phyloP scores from a whole-genome alignment of 2,329 filamentous ascomycete genomes.

The Talaromyces sp. region DNA sequence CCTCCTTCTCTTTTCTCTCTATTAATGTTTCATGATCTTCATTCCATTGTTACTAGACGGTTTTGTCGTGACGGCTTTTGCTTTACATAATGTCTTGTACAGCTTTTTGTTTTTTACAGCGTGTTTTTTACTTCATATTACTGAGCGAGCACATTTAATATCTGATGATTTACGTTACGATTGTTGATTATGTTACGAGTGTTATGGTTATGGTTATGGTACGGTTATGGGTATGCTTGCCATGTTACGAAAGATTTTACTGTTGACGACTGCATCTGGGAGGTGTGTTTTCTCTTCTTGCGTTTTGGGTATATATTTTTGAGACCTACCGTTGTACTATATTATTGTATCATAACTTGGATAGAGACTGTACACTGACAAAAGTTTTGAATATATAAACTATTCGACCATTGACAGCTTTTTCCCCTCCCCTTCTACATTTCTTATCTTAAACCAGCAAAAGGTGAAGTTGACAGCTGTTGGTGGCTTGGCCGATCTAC shows the following conservation, averaged over 20 bases:
- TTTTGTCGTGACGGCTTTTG: background rate
- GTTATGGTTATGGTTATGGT: background rate
- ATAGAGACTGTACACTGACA: background rate
- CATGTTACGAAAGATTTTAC: background rate
- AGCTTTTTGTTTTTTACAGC: background rate
- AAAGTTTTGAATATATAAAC: background rate
- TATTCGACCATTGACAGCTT: too few species aligned
- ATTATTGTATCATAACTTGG: background rate
- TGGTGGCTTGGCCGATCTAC: background rate
- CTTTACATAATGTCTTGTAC: background rate
- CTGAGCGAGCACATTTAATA: background rate
- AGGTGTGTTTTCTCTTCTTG: background rate
- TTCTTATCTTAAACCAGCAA: background rate
- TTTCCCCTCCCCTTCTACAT: too few species aligned
- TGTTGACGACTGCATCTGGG: background rate
- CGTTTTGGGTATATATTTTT: background rate
- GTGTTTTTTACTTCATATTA: background rate
- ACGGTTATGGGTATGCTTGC: background rate
- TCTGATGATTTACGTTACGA: background rate
- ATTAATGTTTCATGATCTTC: background rate
- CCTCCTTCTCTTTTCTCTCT: too few species aligned
- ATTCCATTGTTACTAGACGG: background rate
- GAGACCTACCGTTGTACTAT: background rate
- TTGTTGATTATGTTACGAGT: constrained; percentile 6
- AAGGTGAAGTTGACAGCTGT: background rate